phyloP scores from a whole-genome alignment of 805 yeast genomes.

The Huiozyma naganishii region DNA sequence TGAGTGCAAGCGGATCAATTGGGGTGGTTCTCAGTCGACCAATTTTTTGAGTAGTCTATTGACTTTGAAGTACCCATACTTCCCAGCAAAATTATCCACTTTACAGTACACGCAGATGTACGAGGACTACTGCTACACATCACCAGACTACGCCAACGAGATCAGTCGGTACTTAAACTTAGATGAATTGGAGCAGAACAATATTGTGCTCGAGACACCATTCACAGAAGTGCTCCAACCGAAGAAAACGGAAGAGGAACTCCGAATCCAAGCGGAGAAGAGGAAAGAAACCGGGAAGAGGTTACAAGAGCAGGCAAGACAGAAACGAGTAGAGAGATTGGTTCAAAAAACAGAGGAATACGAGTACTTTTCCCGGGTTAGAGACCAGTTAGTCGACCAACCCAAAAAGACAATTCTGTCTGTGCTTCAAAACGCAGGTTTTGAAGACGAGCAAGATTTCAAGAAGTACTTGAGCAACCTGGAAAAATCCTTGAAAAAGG shows the following conservation, averaged over 20 bases:
- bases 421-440: conserved; percentile 59
- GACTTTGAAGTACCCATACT: conserved; percentile 79
- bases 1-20: conserved; percentile 71
- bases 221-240: conserved; percentile 52
- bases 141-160: conserved; percentile 57
- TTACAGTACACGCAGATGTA: conserved; percentile 59
- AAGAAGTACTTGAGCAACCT: conserved; percentile 52
- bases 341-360: conserved; percentile 72
- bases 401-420: conserved; percentile 44
- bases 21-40: conserved; percentile 78
- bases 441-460: conserved; percentile 64
- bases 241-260: conserved; percentile 76
- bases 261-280: conserved; percentile 63
- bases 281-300: conserved; percentile 78
- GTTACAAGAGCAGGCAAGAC: conserved; percentile 87
- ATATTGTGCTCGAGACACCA: conserved; percentile 76
- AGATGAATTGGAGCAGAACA: conserved; percentile 54
- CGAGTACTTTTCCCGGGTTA: conserved; percentile 54
- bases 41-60: conserved; percentile 53
- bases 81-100: conserved; percentile 61
- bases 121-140: conserved; percentile 69
- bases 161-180: conserved; percentile 45
- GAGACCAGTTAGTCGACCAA: conserved; percentile 39
- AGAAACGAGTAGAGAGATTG: conserved; percentile 67
- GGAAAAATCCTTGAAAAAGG: conserved; percentile 59